phyloP scores from a whole-genome alignment of 768 basidiomycete species.

The Xerocomus brunneocitrinus region DNA sequence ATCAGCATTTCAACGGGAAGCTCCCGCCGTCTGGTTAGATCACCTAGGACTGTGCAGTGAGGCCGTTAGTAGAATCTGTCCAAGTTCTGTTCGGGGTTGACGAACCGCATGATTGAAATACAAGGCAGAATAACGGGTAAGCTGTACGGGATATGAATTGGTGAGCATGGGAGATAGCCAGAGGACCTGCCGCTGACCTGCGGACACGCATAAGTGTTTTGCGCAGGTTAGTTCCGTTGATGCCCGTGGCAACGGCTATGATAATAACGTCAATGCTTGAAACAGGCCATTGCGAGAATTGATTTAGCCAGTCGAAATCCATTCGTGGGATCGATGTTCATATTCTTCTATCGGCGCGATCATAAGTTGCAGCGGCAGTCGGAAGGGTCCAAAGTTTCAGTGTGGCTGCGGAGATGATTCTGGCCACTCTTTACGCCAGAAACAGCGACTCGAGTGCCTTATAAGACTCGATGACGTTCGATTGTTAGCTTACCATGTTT shows the following conservation, averaged over 20 bases:
- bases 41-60: conserved; percentile 45
- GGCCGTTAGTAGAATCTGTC: conserved; percentile 45
- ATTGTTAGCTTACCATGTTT: too few relatives aligned
- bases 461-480: too few relatives aligned
- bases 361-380: too few relatives aligned
- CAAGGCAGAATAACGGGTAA: conserved; percentile 57
- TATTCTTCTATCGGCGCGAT: too few relatives aligned
- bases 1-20: conserved; percentile 32
- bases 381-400: too few relatives aligned
- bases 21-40: conserved; percentile 57
- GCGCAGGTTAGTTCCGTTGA: conserved; percentile 54
- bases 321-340: too few relatives aligned
- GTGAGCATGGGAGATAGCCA: background rate
- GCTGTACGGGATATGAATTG: conserved; percentile 33
- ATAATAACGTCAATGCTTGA: background rate
- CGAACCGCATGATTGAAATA: conserved; percentile 70
- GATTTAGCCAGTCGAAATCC: background rate
- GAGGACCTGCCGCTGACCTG: conserved; percentile 36
- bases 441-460: too few relatives aligned
- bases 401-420: too few relatives aligned
- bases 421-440: too few relatives aligned
- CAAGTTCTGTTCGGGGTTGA: conserved; percentile 42
- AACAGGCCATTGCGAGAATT: background rate
- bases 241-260: conserved; percentile 53
- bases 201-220: conserved; percentile 57